Conservation (phyloP, 805 yeast species). For the Schwanniomyces yamadae region DNA sequence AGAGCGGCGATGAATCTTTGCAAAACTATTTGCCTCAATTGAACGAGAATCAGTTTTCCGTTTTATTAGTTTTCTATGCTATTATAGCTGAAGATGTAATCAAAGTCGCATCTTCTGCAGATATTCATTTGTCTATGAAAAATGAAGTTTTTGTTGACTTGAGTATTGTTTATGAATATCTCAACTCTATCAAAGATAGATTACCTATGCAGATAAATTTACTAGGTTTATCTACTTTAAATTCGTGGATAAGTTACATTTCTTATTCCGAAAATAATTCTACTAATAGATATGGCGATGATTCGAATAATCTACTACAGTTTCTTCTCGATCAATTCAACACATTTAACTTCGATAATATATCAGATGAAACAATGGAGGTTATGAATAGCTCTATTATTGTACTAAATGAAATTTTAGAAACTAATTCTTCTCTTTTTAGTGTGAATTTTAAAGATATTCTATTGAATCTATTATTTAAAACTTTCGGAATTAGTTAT, state of each 20-base stretch:
- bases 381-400: slow-evolving; percentile 25
- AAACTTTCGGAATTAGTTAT: slow-evolving; percentile 44
- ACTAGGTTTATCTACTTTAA: slow-evolving; percentile 24
- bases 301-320: slow-evolving; percentile 20
- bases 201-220: slow-evolving; percentile 11
- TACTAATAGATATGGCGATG: slow-evolving; percentile 25
- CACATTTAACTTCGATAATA: slow-evolving; percentile 1
- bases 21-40: slow-evolving; percentile 5
- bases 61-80: slow-evolving; percentile 37
- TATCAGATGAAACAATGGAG: slow-evolving; percentile 12
- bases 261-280: slow-evolving; percentile 36
- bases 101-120: slow-evolving; percentile 29
- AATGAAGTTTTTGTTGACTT: slow-evolving; percentile 28
- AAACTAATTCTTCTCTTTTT: slow-evolving; percentile 44
- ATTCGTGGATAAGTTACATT: slow-evolving; percentile 38
- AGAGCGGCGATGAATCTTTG: slow-evolving; percentile 4
- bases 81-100: slow-evolving; percentile 53
- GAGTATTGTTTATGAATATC: slow-evolving; percentile 15
- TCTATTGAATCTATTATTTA: slow-evolving; percentile 38
- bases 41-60: slow-evolving; percentile 12
- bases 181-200: slow-evolving; percentile 8
- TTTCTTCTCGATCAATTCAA: slow-evolving; percentile 19
- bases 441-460: slow-evolving; percentile 24
- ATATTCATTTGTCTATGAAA: slow-evolving; percentile 40
- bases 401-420: slow-evolving; percentile 45